Conservation (phyloP, 371 early-diverging fungal genomes). For the Syncephalis plumigaleata region DNA sequence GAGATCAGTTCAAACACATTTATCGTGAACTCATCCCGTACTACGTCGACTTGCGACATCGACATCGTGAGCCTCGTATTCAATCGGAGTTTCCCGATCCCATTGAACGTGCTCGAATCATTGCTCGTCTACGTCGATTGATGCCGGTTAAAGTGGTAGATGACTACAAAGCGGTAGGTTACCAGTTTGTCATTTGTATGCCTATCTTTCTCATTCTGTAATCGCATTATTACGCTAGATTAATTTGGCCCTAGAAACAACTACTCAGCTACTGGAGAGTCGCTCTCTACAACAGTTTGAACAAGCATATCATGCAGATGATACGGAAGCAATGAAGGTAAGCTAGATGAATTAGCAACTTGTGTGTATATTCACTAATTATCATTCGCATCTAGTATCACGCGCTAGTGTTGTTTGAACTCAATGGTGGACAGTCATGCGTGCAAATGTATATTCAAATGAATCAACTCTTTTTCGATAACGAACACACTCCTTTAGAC, state of each 20-base stretch:
- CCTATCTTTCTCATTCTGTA: too few species aligned
- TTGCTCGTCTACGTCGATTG: conserved; percentile 36
- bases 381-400: conserved; percentile 30
- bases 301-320: conserved; percentile 48
- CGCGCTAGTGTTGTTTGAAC: conserved; percentile 39
- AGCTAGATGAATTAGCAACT: too few species aligned
- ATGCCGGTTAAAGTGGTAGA: conserved; percentile 28
- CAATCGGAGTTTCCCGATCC: conserved; percentile 48
- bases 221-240: too few species aligned
- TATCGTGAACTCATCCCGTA: conserved; percentile 46
- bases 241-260: conserved; percentile 36
- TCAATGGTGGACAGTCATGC: conserved; percentile 62
- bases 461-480: conserved; percentile 72
- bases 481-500: conserved; percentile 35
- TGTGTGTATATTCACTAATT: neutral
- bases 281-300: conserved; percentile 64
- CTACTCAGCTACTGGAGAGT: conserved; percentile 64
- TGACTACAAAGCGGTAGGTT: conserved; percentile 29
- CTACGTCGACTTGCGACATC: conserved; percentile 46
- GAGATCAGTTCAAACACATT: conserved; percentile 45
- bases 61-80: conserved; percentile 43
- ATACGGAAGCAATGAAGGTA: conserved; percentile 46
- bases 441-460: conserved; percentile 71
- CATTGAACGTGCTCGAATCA: conserved; percentile 39
- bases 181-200: too few species aligned